These are phyloP conservation scores for Cicer bijugum DNA, from an alignment of 306 rosid genomes.

Conservation along the genomic window DNA sequence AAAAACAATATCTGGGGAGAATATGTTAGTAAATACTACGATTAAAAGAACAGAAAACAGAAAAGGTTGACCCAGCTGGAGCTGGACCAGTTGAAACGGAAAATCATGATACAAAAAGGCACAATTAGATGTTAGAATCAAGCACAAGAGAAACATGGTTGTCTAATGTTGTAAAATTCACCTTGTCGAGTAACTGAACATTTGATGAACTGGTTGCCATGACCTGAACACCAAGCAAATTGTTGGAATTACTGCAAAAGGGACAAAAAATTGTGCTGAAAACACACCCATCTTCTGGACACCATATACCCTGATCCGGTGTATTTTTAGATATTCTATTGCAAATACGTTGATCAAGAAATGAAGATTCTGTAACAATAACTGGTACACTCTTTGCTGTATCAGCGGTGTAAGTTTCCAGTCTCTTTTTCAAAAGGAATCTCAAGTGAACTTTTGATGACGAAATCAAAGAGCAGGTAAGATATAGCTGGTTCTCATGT, in stretches of 20 bases:
- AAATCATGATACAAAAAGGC: constrained; percentile 24
- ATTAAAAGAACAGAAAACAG: constrained; percentile 27
- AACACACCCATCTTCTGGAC: constrained; percentile 87
- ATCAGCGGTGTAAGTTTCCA: constrained; percentile 40
- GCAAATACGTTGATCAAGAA: constrained; percentile 58
- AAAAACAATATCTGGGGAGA: constrained; percentile 66
- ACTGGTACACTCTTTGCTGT: constrained; percentile 53
- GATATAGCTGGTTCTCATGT: constrained; percentile 64
- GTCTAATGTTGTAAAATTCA: constrained; percentile 40
- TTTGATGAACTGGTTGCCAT: constrained; percentile 78
- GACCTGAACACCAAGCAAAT: constrained; percentile 76
- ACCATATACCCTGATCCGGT: constrained; percentile 71
- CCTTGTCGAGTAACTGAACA: constrained; percentile 78
- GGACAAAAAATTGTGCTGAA: constrained; percentile 74
- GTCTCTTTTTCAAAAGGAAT: constrained; percentile 56
- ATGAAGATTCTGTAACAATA: constrained; percentile 64
- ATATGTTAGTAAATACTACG: constrained; percentile 30
- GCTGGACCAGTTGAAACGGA: constrained; percentile 26
- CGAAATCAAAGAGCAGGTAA: constrained; percentile 61
- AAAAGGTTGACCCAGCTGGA: constrained; percentile 24
- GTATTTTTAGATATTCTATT: constrained; percentile 47
- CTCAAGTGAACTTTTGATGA: constrained; percentile 64
- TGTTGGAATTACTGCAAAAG: constrained; percentile 60
- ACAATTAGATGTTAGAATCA: constrained; percentile 20
- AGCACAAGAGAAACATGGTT: constrained; percentile 37